Conservation (phyloP, 179 eudicot species). For the Spergularia azorica region DNA sequence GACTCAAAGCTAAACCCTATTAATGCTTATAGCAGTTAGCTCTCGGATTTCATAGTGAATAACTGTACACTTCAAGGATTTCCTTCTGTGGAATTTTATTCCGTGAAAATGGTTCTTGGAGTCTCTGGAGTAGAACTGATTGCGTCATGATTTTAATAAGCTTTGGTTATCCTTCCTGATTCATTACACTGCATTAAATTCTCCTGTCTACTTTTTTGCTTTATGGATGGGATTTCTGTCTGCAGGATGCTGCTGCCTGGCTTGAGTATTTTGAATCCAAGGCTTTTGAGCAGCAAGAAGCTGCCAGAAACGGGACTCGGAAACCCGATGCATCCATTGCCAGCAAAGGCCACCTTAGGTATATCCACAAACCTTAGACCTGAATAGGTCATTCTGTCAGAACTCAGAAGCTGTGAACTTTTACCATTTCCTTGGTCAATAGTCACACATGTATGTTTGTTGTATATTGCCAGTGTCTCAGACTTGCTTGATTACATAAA, state of each 20-base stretch:
- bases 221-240: conserved; percentile 16
- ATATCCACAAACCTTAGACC: conserved; percentile 11
- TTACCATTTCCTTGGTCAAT: background rate
- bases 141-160: too few species aligned
- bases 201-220: background rate
- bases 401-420: background rate
- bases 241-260: conserved; percentile 99
- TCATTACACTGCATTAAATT: background rate
- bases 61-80: background rate
- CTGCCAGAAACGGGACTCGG: conserved; percentile 94
- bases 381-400: background rate
- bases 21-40: background rate
- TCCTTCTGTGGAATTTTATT: background rate
- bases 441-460: background rate
- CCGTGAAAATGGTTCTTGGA: background rate
- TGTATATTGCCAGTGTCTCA: conserved; percentile 70
- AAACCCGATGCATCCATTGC: conserved; percentile 99
- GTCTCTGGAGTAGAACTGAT: too few species aligned
- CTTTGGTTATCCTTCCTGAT: too few species aligned
- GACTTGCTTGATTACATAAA: conserved; percentile 99
- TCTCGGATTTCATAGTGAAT: background rate
- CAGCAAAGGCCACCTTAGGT: conserved; percentile 99
- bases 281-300: conserved; percentile 99
- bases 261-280: conserved; percentile 99
- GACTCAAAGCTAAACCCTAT: background rate